These are phyloP conservation scores for Malus sylvestris DNA, from an alignment of 306 rosid species.

Conservation along the genomic window DNA sequence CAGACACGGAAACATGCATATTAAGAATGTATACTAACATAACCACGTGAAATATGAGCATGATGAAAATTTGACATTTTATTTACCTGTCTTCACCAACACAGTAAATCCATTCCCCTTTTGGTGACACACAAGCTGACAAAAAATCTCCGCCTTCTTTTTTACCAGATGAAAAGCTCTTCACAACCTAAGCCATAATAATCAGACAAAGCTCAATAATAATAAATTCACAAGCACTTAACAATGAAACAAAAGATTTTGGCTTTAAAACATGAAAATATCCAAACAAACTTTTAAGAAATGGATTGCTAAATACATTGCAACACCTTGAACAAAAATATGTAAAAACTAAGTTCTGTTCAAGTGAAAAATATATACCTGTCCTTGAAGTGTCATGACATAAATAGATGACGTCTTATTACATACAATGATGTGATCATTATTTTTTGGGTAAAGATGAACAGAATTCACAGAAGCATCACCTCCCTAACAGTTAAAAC, in stretches of 20 bases:
- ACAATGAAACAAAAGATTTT: neutral
- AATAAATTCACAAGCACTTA: neutral
- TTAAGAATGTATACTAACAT: neutral
- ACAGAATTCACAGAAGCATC: slow-evolving; percentile 98
- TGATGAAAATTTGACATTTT: neutral
- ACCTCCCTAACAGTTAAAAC: slow-evolving; percentile 61
- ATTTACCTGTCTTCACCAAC: slow-evolving; percentile 93
- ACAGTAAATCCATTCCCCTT: slow-evolving; percentile 99
- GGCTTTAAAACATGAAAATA: neutral
- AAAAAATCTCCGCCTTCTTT: slow-evolving; percentile 97
- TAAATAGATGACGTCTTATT: slow-evolving; percentile 93
- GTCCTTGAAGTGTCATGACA: slow-evolving; percentile 98
- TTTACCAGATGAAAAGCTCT: slow-evolving; percentile 98
- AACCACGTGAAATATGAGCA: neutral
- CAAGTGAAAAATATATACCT: slow-evolving; percentile 41
- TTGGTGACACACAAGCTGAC: slow-evolving; percentile 90
- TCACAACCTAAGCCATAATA: slow-evolving; percentile 61
- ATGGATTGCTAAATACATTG: neutral
- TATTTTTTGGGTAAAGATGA: slow-evolving; percentile 80
- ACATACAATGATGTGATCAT: slow-evolving; percentile 84
- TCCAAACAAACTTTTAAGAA: neutral
- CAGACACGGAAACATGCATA: neutral
- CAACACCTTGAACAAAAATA: neutral
- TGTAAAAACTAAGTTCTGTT: neutral
- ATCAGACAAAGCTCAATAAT: neutral